Base-by-base conservation (phyloP, 129 eudicot genomes). In the Sambucus nigra region DNA sequence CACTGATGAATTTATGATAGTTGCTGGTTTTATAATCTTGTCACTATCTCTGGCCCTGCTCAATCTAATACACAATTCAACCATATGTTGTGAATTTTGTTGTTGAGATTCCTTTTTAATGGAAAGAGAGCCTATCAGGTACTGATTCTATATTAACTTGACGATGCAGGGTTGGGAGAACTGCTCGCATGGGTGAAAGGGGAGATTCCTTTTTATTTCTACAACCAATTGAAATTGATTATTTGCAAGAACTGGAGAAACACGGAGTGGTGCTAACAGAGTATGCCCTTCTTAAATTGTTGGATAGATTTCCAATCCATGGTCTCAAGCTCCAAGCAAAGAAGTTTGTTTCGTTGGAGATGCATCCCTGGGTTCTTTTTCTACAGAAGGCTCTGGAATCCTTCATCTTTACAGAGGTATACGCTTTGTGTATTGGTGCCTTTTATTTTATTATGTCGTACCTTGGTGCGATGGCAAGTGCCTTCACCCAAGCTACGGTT, bases 181-280 rank as follows among this genome's bases (percentile, higher is more conserved):
- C 96, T 15, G 99, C 99, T 56, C 88, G 99, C 41, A 63, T 92
- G 76, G 99, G 99, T 56, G 89, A 82, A 70, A 92, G 47, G 66
- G 99, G 99, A 50, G 94, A 92, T 55, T 86, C 99, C 13, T 48
- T 92, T 57, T 65, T 92, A 59, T 92, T 92, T 74, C 76, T 92
- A 47, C 99, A 92, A 59, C 99, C 99, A 46, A 60, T 75, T 31
- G 99, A 92, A 70, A 78, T 62, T 29, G 99, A 92, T 60, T 92
- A 86, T 66, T 61, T 92, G 73, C 71, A 73, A 49, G 85, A 77
- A 49, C 68, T 92, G 60, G 71, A 80, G 68, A 92, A 74, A 71
- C 99, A 82, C 26, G 87, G 99, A 24, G 96, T 92, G 44, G 26
- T 59, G 46, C 69, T 92, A 33, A 55, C 85, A 18, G 99, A 86